phyloP scores from a whole-genome alignment of 2,329 filamentous ascomycete species.

The Metarhizium robertsii region DNA sequence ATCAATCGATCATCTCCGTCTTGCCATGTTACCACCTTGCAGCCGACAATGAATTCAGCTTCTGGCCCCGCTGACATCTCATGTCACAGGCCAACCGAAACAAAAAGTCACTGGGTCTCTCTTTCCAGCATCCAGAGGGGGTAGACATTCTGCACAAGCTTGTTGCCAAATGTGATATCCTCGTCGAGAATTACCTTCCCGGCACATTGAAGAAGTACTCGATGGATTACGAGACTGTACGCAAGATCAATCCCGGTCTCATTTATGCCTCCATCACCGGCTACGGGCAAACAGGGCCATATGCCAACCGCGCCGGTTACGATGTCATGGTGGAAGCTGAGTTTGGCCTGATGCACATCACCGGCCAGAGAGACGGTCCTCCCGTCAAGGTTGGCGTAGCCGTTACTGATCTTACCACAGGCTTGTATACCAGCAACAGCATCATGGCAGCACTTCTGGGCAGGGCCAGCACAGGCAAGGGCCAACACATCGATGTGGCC shows the following conservation, averaged over 20 bases:
- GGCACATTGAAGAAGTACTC: constrained; percentile 82
- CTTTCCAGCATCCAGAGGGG: constrained; percentile 77
- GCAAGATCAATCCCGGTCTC: constrained; percentile 71
- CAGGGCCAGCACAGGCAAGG: constrained; percentile 62
- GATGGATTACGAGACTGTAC: constrained; percentile 78
- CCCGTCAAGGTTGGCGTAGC: constrained; percentile 97
- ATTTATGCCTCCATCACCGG: constrained; percentile 97
- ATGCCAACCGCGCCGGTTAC: constrained; percentile 80
- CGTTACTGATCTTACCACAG: constrained; percentile 91
- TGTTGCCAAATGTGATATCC: constrained; percentile 74
- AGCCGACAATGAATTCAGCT: too few species aligned
- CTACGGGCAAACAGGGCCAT: constrained; percentile 92
- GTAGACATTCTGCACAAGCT: constrained; percentile 82
- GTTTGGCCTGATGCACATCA: constrained; percentile 98
- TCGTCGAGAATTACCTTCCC: constrained; percentile 96
- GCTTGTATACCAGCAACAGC: constrained; percentile 87
- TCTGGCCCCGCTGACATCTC: not conserved
- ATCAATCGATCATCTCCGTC: not conserved
- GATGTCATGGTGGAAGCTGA: constrained; percentile 99
- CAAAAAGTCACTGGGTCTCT: constrained; percentile 88
- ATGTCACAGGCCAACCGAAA: constrained; percentile 78
- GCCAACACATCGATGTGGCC: constrained; percentile 87
- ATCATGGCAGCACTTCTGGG: constrained; percentile 90
- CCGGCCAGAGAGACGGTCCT: constrained; percentile 74
- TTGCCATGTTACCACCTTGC: not conserved